Conservation (phyloP, 192 early-diverging fungal genomes). For the Umbelopsis sp. region DNA sequence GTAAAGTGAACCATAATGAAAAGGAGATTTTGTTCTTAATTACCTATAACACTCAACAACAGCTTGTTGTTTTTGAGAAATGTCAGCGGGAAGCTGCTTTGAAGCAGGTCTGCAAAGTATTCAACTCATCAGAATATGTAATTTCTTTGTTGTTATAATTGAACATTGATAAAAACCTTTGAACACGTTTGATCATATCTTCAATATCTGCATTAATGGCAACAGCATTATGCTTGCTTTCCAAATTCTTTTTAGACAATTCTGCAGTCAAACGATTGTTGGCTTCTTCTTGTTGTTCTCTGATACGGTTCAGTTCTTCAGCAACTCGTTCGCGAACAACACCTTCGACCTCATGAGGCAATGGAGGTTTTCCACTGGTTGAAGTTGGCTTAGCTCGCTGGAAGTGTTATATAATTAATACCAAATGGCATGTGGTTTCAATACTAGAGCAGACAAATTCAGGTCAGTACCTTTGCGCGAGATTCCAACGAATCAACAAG, state of each 20-base stretch:
- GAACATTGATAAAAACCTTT: slow-evolving; percentile 26
- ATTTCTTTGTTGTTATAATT: neutral
- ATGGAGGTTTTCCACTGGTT: slow-evolving; percentile 1
- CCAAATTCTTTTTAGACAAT: slow-evolving; percentile 30
- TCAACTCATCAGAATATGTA: neutral
- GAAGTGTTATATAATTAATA: neutral
- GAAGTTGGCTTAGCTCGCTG: neutral
- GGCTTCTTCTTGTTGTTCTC: slow-evolving; percentile 27
- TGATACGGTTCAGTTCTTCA: slow-evolving; percentile 28
- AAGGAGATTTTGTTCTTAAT: neutral
- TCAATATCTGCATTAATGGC: slow-evolving; percentile 33
- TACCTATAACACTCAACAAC: slow-evolving; percentile 41
- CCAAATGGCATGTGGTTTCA: neutral
- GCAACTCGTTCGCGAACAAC: slow-evolving; percentile 38
- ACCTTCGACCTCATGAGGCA: slow-evolving; percentile 33
- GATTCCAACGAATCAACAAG: slow-evolving; percentile 35
- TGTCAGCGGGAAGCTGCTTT: slow-evolving; percentile 33
- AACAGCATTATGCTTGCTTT: slow-evolving; percentile 36
- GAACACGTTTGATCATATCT: slow-evolving; percentile 34
- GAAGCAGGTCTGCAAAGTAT: slow-evolving; percentile 24
- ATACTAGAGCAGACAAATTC: neutral
- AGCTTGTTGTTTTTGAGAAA: slow-evolving; percentile 33
- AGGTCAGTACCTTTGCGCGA: slow-evolving; percentile 22
- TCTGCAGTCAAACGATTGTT: slow-evolving; percentile 25
- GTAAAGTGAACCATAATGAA: neutral